phyloP scores from a whole-genome alignment of 768 basidiomycete genomes.

The Suillus weaverae region DNA sequence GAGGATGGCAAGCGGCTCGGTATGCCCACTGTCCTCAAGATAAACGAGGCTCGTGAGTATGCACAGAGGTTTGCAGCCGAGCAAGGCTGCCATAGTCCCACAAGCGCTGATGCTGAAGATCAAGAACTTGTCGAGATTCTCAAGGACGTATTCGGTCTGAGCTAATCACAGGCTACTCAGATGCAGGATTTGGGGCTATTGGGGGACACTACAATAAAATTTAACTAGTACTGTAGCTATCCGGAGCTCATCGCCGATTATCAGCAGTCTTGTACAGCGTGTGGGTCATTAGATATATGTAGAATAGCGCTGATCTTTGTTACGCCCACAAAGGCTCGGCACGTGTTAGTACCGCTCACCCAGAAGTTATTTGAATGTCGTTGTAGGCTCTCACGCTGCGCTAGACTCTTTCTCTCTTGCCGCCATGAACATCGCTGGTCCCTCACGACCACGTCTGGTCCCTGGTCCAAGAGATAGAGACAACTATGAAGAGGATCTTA shows the following conservation, averaged over 20 bases:
- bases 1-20: slow-evolving; percentile 60
- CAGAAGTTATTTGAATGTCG: not conserved
- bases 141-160: slow-evolving; percentile 32
- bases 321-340: not conserved
- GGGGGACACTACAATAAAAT: not conserved
- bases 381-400: not conserved
- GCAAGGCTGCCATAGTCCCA: slow-evolving; percentile 29
- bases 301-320: not conserved
- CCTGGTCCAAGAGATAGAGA: slow-evolving; percentile 18
- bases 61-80: slow-evolving; percentile 35
- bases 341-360: not conserved
- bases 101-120: slow-evolving; percentile 25
- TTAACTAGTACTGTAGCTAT: not conserved
- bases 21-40: slow-evolving; percentile 50
- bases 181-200: not conserved
- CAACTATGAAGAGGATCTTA: slow-evolving; percentile 28
- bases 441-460: slow-evolving; percentile 16
- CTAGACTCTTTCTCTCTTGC: not conserved
- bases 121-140: slow-evolving; percentile 31
- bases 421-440: slow-evolving; percentile 28
- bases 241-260: not conserved
- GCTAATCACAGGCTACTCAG: not conserved
- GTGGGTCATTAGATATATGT: not conserved
- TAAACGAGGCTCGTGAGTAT: slow-evolving; percentile 55
- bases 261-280: not conserved